Base-by-base conservation (phyloP, 1,139 yeast species). In the Candida tunisiensis region DNA sequence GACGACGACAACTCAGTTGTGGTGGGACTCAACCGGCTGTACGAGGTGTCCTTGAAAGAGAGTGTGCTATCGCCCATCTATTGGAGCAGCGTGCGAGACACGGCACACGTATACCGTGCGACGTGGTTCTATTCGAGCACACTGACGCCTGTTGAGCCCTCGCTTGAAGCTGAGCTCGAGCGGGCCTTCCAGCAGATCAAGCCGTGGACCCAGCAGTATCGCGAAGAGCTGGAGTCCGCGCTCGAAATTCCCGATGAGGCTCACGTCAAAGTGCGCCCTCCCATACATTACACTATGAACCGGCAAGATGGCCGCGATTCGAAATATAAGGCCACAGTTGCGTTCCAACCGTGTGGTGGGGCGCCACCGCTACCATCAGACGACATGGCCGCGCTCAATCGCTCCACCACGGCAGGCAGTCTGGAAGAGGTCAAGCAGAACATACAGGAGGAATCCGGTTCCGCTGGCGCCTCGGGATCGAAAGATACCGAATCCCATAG, bases 21-120 rank as follows among this genome's bases (percentile, higher is more conserved):
- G 9, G 61, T 55, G 3, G 61, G 61, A 7, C 33, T 42, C 27
- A 46, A 49, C 21, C 43, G 53, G 3, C 34, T 55, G n/a, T 50
- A 53, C 31, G 37, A 42, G 18, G 55, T 52, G 6, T 40, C 44
- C 14, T 23, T 41, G 15, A 25, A 31, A n/a, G 31, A 35, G 6
- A 31, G 31, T 25, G 21, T 31, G 8, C 29, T 55, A 34, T 31
- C 37, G 24, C 60, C 61, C 1, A 43, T 54, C 2, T 55, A 55
- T 32, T 55, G 61, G 61, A 33, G 44, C 1, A 33, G 47, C 2
- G 33, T 44, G 15, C 38, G 39, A 5, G 41, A 42, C 24, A 33
- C 42, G 3, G 44, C 53, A 5, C 36, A 37, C 24, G 55, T 54
- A 3, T 35, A 39, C 13, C 32, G 48, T 9, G 37, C 50, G 9